Evolutionary conservation across 1,284 basidiomycete genomes (phyloP), one percentile per base, ranked within the genome.

Genomic region (Sutorius eximius): DNA sequence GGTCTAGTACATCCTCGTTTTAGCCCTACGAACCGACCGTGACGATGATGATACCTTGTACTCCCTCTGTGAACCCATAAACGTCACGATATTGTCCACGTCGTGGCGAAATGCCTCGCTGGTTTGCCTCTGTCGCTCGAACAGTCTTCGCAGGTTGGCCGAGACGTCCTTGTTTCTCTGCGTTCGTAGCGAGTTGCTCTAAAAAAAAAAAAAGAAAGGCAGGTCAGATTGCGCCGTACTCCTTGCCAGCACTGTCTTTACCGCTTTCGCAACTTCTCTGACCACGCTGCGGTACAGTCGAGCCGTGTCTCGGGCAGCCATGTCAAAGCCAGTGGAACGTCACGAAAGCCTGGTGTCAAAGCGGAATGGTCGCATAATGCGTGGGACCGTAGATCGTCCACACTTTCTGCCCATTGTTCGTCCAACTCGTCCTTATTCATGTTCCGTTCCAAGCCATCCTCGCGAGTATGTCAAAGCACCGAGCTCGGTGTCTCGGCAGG

Each of bases 61-160:
- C 53, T 78, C 72, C 50, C 79, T 75, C 65, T 93, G 88, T 10
- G 91, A 82, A 37, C 77, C 74, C 68, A 96, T 67, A 68, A 95
- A 94, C 8, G 85, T 78, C 44, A 86, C 73, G 0, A 83, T 79
- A 68, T 93, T 88, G 56, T 83, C 72, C 44, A 89, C 71, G 59
- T 87, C 85, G 18, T 75, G 71, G 37, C 73, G 56, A 71, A 78
- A 67, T 32, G 62, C 58, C 46, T 67, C 59, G 29, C 70, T 58
- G 2, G 63, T 58, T 32, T 64, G 56, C 40, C 41, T 64, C 37
- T 69, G 70, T 54, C 74, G 70, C 55, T 82, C 80, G 40, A 87
- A 80, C 47, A 93, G 66, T 0, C 73, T 65, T 24, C 91, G 86
- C 53, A 92, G 77, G 62, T 81, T 81, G 32, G 71, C 64, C 1